Evolutionary conservation across 768 basidiomycete genomes (phyloP).

Genomic region (Chalciporus piperatus): DNA sequence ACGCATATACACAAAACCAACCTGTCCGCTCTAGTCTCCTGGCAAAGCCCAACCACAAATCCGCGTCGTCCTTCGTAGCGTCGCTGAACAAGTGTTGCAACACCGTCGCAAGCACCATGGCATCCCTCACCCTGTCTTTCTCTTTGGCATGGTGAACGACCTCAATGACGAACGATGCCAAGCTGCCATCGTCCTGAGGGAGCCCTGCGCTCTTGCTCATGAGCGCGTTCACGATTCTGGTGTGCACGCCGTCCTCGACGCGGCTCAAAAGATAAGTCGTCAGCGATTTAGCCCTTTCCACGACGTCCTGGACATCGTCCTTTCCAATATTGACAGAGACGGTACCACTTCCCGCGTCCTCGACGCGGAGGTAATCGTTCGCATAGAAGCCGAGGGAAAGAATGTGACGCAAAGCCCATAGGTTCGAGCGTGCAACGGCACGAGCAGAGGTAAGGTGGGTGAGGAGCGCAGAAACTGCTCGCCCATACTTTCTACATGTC

Average conservation of each 20-base stretch:
- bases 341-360: slow-evolving; percentile 45
- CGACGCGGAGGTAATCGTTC: slow-evolving; percentile 56
- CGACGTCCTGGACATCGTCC: slow-evolving; percentile 35
- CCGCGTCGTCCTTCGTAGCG: slow-evolving; percentile 61
- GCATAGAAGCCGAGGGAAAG: slow-evolving; percentile 61
- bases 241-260: slow-evolving; percentile 52
- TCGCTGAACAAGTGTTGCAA: slow-evolving; percentile 60
- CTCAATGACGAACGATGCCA: slow-evolving; percentile 31
- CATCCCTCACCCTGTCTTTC: slow-evolving; percentile 50
- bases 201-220: slow-evolving; percentile 26
- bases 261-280: slow-evolving; percentile 58
- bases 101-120: slow-evolving; percentile 58
- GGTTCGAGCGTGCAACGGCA: slow-evolving; percentile 51
- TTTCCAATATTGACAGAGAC: slow-evolving; percentile 32
- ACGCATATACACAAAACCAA: slow-evolving; percentile 30
- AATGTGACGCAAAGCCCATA: slow-evolving; percentile 71
- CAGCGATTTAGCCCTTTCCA: slow-evolving; percentile 48
- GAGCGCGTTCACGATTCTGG: slow-evolving; percentile 36
- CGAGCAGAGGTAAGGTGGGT: slow-evolving; percentile 57
- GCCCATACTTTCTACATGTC: slow-evolving; percentile 48
- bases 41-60: slow-evolving; percentile 73
- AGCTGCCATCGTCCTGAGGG: slow-evolving; percentile 14
- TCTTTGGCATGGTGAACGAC: slow-evolving; percentile 31
- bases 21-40: slow-evolving; percentile 61
- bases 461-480: slow-evolving; percentile 56